Conservation (phyloP, 176 grass and related monocot genomes). For the Saccharum spontaneum region DNA sequence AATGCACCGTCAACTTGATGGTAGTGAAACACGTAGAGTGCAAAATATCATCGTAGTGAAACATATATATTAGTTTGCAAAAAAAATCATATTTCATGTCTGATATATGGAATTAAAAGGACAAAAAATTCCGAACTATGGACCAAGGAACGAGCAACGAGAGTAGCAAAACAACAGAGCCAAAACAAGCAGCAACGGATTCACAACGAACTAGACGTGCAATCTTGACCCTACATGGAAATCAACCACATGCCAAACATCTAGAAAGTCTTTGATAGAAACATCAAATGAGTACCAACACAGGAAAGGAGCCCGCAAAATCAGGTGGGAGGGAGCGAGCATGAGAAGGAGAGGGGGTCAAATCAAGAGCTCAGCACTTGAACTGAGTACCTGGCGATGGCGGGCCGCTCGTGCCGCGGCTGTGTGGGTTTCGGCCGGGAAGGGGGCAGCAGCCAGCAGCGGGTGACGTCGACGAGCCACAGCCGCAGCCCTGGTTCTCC, state of each 20-base stretch:
- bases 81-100: no score
- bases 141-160: background rate
- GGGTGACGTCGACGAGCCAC: background rate
- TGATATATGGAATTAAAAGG: no score
- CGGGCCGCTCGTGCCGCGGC: no score
- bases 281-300: background rate
- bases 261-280: background rate
- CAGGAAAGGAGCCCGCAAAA: background rate
- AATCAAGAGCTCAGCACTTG: no score
- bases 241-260: background rate
- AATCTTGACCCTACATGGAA: background rate
- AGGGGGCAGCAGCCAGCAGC: background rate
- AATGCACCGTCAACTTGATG: background rate
- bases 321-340: background rate
- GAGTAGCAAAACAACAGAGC: background rate
- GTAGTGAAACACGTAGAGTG: background rate
- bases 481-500: background rate
- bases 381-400: no score
- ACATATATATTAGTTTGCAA: no score
- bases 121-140: background rate
- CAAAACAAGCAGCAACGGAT: background rate
- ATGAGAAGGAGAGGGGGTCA: background rate
- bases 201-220: background rate
- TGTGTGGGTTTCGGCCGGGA: background rate
- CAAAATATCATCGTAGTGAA: no score